phyloP scores from a whole-genome alignment of 805 yeast species.

The Dipodascopsis tothii region DNA sequence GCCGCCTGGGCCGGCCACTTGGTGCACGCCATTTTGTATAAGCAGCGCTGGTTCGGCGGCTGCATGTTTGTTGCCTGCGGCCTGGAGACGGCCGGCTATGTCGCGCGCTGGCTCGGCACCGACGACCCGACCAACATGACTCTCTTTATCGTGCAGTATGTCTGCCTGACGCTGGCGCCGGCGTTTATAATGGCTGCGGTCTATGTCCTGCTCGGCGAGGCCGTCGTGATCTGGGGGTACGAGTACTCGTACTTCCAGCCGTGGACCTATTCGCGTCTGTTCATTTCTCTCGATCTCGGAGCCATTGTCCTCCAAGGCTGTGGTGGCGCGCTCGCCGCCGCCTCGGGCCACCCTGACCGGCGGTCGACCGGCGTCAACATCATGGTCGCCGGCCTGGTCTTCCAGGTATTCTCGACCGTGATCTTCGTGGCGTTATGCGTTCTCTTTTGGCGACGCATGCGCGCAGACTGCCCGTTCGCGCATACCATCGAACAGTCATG shows the following conservation, averaged over 20 bases:
- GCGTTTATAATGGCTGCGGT: slow-evolving; percentile 80
- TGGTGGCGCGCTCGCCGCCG: too few relatives aligned
- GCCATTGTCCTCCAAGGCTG: slow-evolving; percentile 58
- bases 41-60: slow-evolving; percentile 59
- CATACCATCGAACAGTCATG: too few relatives aligned
- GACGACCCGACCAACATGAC: slow-evolving; percentile 28
- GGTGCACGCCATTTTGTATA: slow-evolving; percentile 38
- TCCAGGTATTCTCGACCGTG: slow-evolving; percentile 66
- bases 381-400: slow-evolving; percentile 71
- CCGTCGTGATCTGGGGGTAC: slow-evolving; percentile 54
- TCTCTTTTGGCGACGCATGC: slow-evolving; percentile 41
- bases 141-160: slow-evolving; percentile 55
- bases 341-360: too few relatives aligned
- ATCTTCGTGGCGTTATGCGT: slow-evolving; percentile 48
- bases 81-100: slow-evolving; percentile 62
- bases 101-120: slow-evolving; percentile 48
- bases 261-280: slow-evolving; percentile 53
- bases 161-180: slow-evolving; percentile 68
- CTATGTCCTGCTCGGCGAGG: slow-evolving; percentile 62
- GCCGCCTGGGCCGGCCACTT: slow-evolving; percentile 40
- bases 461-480: slow-evolving; percentile 12
- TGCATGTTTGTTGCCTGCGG: slow-evolving; percentile 50
- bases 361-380: slow-evolving; percentile 50
- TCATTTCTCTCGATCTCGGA: slow-evolving; percentile 57
- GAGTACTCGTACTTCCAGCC: slow-evolving; percentile 44